Percentiles rank a stretch among this genome's conserved stretches.
phyloP scores from a whole-genome alignment of 2,329 filamentous ascomycete genomes.

The Aspergillus tubingensis region DNA sequence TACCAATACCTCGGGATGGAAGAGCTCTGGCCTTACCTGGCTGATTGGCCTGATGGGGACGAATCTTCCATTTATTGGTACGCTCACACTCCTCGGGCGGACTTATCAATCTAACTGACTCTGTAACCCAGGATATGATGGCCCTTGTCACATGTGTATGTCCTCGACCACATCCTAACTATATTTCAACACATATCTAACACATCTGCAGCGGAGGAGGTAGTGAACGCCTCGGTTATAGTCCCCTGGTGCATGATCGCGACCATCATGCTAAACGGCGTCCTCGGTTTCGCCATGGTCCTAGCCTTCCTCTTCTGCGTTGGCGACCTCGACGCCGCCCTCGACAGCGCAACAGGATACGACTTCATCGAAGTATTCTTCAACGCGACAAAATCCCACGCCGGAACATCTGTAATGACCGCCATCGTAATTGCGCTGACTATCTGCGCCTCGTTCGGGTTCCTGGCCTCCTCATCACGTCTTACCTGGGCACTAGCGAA shows the following conservation, averaged over 20 bases:
- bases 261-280: slow-evolving; percentile 4
- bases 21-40: background rate
- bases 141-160: slow-evolving; percentile 5
- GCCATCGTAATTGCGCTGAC: slow-evolving; percentile 45
- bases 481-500: slow-evolving; percentile 47
- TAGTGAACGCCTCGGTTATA: slow-evolving; percentile 10
- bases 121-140: background rate
- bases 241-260: slow-evolving; percentile 12
- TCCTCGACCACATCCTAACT: background rate
- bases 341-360: slow-evolving; percentile 45
- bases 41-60: slow-evolving; percentile 2
- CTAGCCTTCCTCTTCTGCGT: slow-evolving; percentile 47
- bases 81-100: background rate
- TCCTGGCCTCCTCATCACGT: slow-evolving; percentile 41
- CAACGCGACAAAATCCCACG: slow-evolving; percentile 20
- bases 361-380: slow-evolving; percentile 53
- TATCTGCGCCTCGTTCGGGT: slow-evolving; percentile 42
- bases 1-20: background rate
- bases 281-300: slow-evolving; percentile 31
- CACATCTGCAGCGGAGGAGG: slow-evolving; percentile 3
- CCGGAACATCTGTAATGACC: slow-evolving; percentile 34
- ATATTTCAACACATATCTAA: background rate
- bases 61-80: slow-evolving; percentile 3
- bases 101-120: background rate
- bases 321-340: slow-evolving; percentile 33